phyloP scores from a whole-genome alignment of 169 alveolate species.

The Plasmodium relictum region DNA sequence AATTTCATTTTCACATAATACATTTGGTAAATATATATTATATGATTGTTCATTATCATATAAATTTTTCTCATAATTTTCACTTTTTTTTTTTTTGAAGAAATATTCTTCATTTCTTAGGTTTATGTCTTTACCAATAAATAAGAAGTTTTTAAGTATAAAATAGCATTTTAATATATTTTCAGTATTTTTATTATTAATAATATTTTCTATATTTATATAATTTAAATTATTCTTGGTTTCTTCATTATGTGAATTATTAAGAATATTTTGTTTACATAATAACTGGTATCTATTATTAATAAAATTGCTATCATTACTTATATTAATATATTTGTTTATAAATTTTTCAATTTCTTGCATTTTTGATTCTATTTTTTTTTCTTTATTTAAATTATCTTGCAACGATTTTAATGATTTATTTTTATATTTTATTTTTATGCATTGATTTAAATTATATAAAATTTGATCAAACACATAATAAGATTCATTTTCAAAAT shows the following conservation, averaged over 20 bases:
- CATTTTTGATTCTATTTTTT: slow-evolving; percentile 39
- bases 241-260: neutral
- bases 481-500: slow-evolving; percentile 58
- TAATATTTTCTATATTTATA: slow-evolving; percentile 37
- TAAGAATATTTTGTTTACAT: neutral
- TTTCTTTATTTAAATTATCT: slow-evolving; percentile 29
- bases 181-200: slow-evolving; percentile 44
- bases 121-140: slow-evolving; percentile 23
- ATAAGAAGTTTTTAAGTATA: slow-evolving; percentile 39
- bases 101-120: slow-evolving; percentile 56
- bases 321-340: slow-evolving; percentile 30
- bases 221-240: neutral
- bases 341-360: slow-evolving; percentile 35
- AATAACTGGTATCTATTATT: neutral
- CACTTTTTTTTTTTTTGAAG: slow-evolving; percentile 30
- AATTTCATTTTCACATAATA: neutral
- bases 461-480: slow-evolving; percentile 42
- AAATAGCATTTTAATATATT: slow-evolving; percentile 46
- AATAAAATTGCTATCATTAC: slow-evolving; percentile 25
- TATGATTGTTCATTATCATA: slow-evolving; percentile 20
- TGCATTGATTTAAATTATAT: slow-evolving; percentile 34
- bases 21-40: slow-evolving; percentile 22
- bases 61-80: slow-evolving; percentile 18
- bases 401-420: slow-evolving; percentile 22
- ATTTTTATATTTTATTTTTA: slow-evolving; percentile 37